Percentiles rank a stretch among this genome's conserved stretches.
Conservation (phyloP, 768 basidiomycete species). For the Naganishia vaughanmartiniae region DNA sequence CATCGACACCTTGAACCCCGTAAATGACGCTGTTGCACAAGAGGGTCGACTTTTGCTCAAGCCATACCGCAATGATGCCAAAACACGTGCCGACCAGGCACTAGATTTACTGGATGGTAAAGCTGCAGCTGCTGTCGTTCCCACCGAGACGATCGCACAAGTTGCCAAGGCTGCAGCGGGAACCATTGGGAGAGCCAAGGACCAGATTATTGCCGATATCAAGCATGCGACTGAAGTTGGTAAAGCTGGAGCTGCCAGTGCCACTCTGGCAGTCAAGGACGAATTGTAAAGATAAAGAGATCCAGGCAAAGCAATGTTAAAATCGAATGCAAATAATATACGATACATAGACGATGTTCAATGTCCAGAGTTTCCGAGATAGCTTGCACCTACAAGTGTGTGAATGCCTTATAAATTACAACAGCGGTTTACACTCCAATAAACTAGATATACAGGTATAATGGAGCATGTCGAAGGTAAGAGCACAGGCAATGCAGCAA, state of each 20-base stretch:
- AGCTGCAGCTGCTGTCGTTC: conserved; percentile 5
- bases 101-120: conserved; percentile 11
- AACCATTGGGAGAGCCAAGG: conserved; percentile 17
- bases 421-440: not conserved
- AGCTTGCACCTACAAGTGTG: not conserved
- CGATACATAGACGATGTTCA: not conserved
- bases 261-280: conserved; percentile 13
- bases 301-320: not conserved
- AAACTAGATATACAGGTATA: not conserved
- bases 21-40: conserved; percentile 18
- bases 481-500: too few species aligned
- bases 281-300: conserved; percentile 5
- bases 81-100: conserved; percentile 9
- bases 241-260: conserved; percentile 5
- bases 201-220: conserved; percentile 19
- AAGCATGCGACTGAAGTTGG: conserved; percentile 16
- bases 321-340: conserved; percentile 3
- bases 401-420: not conserved
- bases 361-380: not conserved
- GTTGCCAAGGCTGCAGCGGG: conserved; percentile 15
- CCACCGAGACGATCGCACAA: not conserved
- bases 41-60: conserved; percentile 20
- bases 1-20: conserved; percentile 4
- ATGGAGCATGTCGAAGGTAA: not conserved
- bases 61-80: conserved; percentile 19